phyloP scores from a whole-genome alignment of 345 rosid genomes.

The Lumnitzera racemosa region DNA sequence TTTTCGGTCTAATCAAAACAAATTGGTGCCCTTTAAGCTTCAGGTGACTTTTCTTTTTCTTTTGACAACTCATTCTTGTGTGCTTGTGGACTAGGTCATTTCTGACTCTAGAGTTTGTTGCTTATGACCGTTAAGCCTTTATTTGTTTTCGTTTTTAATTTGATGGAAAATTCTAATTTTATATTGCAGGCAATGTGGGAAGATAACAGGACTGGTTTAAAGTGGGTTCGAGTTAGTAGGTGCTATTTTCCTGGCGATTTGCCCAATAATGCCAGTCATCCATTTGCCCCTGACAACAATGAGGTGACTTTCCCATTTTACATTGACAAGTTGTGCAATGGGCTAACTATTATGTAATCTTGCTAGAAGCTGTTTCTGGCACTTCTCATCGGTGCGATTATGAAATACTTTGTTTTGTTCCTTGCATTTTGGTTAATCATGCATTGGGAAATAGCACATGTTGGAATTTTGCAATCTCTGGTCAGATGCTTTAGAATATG shows the following conservation, averaged over 20 bases:
- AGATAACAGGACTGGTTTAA: conserved; percentile 41
- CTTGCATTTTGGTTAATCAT: not conserved
- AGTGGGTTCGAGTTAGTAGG: conserved; percentile 47
- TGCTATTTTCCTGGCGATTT: conserved; percentile 65
- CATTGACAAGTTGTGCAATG: too few species aligned
- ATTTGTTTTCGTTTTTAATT: not conserved
- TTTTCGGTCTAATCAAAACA: conserved; percentile 30
- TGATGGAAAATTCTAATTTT: not conserved
- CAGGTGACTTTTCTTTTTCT: conserved; percentile 30
- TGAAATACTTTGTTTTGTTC: too few species aligned
- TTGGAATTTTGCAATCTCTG: too few species aligned
- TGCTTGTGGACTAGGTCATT: not conserved
- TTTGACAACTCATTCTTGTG: not conserved
- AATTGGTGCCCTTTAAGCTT: conserved; percentile 50
- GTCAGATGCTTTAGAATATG: too few species aligned
- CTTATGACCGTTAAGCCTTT: not conserved
- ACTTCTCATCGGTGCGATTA: not conserved
- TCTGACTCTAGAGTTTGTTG: not conserved
- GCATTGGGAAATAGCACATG: too few species aligned
- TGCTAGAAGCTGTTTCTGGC: too few species aligned
- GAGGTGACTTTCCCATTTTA: conserved; percentile 30
- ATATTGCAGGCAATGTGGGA: conserved; percentile 64
- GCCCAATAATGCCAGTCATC: conserved; percentile 50
- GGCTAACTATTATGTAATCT: too few species aligned
- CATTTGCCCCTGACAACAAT: conserved; percentile 43